Base-by-base conservation (phyloP, 495 filamentous ascomycete species). In the Tuber aestivum region DNA sequence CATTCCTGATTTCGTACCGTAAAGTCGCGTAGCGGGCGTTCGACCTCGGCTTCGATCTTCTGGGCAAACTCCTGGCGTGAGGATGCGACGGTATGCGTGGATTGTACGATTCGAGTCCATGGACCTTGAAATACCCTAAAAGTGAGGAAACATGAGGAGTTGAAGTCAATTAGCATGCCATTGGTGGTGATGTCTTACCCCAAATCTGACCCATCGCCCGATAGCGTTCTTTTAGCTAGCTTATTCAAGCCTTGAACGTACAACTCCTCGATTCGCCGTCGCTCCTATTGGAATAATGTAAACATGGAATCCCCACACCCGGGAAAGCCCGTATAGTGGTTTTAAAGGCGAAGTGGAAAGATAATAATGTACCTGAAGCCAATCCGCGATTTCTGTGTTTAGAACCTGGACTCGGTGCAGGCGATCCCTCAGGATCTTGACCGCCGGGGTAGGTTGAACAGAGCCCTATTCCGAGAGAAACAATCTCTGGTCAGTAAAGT, bases 381-480 rank as follows among this genome's bases (percentile, higher is more conserved):
- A 99, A 85, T 98, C 94, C 80, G 95, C 95, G 80, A 99, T 93
- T 84, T 97, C 93, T 78, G 87, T 83, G 86, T 99, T 97, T 87
- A 97, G 86, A 83, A 90, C 92, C 75, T 90, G 89, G 81, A 97
- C 95, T 82, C 93, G 87, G 84, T 92, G 92, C 82, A 98, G 89
- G 79, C 96, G 93, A 83, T 98, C 94, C 83, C 91, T 91, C 73
- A 99, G 87, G 42, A 94, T 88, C 74, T 88, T 88, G 42, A 95
- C 93, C 73, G 96, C 95, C 86, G 95, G 93, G 78, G 86, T 87
- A 21, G 95, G 96, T 80, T 94, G 90, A 79, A 99, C 88, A 78
- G 90, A 90, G 75, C 90, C 91, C 95, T 98, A 81, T 74, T 75
- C 68, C 71, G 48, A 77, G 72, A 50, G 74, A 75, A 41, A 73